These are phyloP conservation scores for Pleurotus ostreatus DNA, from an alignment of 768 basidiomycete genomes.

Conservation along the genomic window DNA sequence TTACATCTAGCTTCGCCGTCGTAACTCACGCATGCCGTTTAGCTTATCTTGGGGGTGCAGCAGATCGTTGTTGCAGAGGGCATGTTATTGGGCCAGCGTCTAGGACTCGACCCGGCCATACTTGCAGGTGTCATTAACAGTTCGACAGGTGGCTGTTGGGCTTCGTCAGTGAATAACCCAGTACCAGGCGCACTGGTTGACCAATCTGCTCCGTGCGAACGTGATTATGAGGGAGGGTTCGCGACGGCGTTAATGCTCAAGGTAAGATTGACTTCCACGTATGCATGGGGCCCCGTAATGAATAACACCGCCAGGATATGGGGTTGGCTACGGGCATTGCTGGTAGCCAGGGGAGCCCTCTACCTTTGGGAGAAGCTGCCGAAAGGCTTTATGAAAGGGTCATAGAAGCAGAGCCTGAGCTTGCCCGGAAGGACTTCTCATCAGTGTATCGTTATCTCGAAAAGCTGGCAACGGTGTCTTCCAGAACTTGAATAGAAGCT, in stretches of 20 bases:
- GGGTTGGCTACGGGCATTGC: slow-evolving; percentile 71
- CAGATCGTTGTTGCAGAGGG: slow-evolving; percentile 87
- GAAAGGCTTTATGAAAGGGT: slow-evolving; percentile 57
- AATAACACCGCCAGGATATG: slow-evolving; percentile 60
- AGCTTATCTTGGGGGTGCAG: slow-evolving; percentile 69
- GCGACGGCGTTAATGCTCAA: slow-evolving; percentile 82
- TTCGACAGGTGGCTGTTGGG: slow-evolving; percentile 81
- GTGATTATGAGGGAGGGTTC: slow-evolving; percentile 83
- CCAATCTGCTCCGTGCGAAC: slow-evolving; percentile 77
- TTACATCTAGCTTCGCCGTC: not conserved
- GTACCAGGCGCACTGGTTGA: slow-evolving; percentile 69
- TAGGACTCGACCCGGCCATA: slow-evolving; percentile 75
- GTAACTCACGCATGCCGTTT: slow-evolving; percentile 7
- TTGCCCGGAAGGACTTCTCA: slow-evolving; percentile 75
- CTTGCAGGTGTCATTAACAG: slow-evolving; percentile 84
- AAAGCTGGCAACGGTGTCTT: slow-evolving; percentile 15
- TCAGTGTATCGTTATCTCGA: slow-evolving; percentile 68
- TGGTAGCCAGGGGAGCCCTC: slow-evolving; percentile 36
- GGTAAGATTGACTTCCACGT: slow-evolving; percentile 31
- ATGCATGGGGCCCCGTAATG: not conserved
- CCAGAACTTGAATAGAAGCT: slow-evolving; percentile 4
- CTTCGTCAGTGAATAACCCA: slow-evolving; percentile 84
- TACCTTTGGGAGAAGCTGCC: slow-evolving; percentile 68
- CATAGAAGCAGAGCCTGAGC: slow-evolving; percentile 49
- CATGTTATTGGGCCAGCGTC: slow-evolving; percentile 79